Base-by-base conservation (phyloP, 2,329 filamentous ascomycete species). In the Stemphylium lycopersici region DNA sequence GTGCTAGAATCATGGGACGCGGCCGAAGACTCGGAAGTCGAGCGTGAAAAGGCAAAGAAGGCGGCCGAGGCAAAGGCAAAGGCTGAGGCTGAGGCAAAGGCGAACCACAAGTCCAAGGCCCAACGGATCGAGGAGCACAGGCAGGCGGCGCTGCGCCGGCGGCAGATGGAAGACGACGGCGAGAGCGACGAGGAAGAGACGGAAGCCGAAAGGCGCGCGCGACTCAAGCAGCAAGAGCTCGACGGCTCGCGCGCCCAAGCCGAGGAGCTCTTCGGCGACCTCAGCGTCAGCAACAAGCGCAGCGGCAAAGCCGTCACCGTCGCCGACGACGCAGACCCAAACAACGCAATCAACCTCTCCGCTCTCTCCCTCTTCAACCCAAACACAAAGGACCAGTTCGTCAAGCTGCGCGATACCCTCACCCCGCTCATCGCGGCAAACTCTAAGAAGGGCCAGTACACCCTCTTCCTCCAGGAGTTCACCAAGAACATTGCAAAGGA, bases 1-100 rank as follows among this genome's bases (percentile, higher is more conserved):
- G 91, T 98, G 52, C 85, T 97, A 71, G 95, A 99, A 56, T 93
- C 91, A 31, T 99, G 95, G 95, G 93, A 98, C 71, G 93, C 91
- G 54, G 93, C 90, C 66, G 95, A 98, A 72, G 95, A 99, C 80
- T 96, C 92, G 58, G 95, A 99, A 70, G 93, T 88, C 68, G 95
- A 99, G 81, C 90, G 92, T 69, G 93, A 97, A 78, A 99, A 98
- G 83, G 90, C 86, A 24, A 90, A 90, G 78, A 95, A 93, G 80
- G 91, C 88, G 45, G 88, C 84, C 5, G 93, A 91, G 72, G 89
- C 86, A 48, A 96, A 96, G 78, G 91, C 90, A 54, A 96, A 96
- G 78, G 92, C 91, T 24, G 91, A 93, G 0, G 93, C 90, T 39
- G 90, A 91, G 69, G 91, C 91, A 6, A 91, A 90, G 38, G 91